Evolutionary conservation across 768 basidiomycete species (phyloP).

Genomic region (Dacryopinax spathularia): DNA sequence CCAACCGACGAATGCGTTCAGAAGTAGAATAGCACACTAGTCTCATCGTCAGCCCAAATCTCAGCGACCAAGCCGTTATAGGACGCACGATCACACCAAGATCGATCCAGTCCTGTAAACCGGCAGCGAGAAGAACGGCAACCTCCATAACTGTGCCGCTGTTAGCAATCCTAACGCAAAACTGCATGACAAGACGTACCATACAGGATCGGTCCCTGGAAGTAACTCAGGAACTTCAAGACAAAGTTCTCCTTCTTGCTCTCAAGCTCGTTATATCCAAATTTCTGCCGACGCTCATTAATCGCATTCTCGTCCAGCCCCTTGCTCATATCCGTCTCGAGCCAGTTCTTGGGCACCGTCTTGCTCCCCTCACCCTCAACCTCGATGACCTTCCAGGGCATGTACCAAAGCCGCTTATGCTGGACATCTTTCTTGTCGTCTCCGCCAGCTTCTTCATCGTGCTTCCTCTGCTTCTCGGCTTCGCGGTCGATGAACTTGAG

Average conservation of each 20-base stretch:
- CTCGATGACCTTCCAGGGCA: conserved; percentile 32
- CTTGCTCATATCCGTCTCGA: conserved; percentile 27
- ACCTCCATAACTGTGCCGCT: conserved; percentile 34
- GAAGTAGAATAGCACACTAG: conserved; percentile 28
- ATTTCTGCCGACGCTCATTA: conserved; percentile 22
- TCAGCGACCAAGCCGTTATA: background rate
- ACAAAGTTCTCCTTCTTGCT: conserved; percentile 30
- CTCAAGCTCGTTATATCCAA: conserved; percentile 33
- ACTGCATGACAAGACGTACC: no score
- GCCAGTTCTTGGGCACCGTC: conserved; percentile 29
- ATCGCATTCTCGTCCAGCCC: conserved; percentile 28
- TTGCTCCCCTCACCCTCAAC: conserved; percentile 17
- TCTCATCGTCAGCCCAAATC: no score
- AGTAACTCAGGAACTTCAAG: conserved; percentile 33
- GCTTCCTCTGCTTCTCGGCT: conserved; percentile 16
- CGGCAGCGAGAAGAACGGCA: conserved; percentile 33
- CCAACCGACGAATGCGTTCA: conserved; percentile 36
- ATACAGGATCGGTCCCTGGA: conserved; percentile 32
- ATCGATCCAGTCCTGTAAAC: conserved; percentile 36
- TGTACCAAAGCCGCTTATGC: conserved; percentile 30
- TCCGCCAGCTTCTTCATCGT: conserved; percentile 18
- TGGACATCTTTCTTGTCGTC: conserved; percentile 24
- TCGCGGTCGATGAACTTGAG: conserved; percentile 27
- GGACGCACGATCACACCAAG: conserved; percentile 34
- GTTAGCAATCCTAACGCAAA: conserved; percentile 10